Evolutionary conservation across 345 rosid species (phyloP).

Genomic region (Salix koriyanagi): DNA sequence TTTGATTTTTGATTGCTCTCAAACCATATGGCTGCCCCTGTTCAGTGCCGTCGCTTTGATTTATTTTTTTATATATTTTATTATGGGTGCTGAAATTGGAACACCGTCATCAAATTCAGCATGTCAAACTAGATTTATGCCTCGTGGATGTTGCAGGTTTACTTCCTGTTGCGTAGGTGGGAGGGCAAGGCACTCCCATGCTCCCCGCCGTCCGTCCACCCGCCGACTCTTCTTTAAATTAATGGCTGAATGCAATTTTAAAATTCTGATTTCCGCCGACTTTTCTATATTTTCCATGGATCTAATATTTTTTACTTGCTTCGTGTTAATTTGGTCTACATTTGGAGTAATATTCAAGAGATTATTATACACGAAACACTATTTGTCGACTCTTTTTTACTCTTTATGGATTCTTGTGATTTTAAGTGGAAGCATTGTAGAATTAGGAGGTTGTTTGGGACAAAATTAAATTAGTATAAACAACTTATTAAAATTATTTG

Average conservation of each 20-base stretch:
- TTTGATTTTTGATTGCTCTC: background rate
- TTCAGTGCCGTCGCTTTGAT: background rate
- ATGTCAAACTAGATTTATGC: background rate
- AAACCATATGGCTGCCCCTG: background rate
- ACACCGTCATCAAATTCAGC: background rate
- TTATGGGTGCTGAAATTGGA: background rate
- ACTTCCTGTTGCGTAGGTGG: background rate
- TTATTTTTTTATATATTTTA: background rate
- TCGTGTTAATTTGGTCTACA: no score
- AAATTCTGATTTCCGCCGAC: background rate
- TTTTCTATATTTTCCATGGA: no score
- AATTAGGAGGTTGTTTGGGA: background rate
- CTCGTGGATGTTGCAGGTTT: no score
- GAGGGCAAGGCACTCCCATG: background rate
- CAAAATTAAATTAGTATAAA: background rate
- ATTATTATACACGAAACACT: no score
- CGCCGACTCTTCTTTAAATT: background rate
- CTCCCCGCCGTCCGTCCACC: background rate
- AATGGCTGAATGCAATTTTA: no score
- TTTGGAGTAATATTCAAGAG: no score
- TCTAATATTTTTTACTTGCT: no score
- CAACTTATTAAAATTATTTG: background rate
- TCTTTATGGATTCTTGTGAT: background rate
- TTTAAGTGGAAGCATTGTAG: background rate
- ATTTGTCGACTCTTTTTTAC: no score